phyloP scores from a whole-genome alignment of 176 grass and related monocot genomes.

The Raddia guianensis region DNA sequence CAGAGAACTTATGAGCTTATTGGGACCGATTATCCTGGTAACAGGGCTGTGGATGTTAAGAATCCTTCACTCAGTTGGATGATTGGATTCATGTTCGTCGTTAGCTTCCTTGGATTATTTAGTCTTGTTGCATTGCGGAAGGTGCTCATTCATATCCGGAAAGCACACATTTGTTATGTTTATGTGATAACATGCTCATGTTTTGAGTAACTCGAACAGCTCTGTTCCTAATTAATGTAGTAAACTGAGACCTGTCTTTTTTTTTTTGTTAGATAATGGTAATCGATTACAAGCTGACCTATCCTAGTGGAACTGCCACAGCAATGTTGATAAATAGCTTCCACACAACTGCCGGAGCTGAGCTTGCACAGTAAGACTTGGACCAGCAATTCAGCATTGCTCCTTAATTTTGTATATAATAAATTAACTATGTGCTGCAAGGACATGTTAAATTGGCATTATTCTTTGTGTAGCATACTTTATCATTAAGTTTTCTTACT shows the following conservation, averaged over 20 bases:
- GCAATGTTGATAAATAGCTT: slow-evolving; percentile 68
- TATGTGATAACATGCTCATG: not conserved
- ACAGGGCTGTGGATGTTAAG: slow-evolving; percentile 86
- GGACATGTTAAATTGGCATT: not conserved
- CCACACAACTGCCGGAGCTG: slow-evolving; percentile 55
- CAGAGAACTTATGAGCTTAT: slow-evolving; percentile 90
- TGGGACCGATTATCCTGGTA: slow-evolving; percentile 84
- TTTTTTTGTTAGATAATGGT: slow-evolving; percentile 54
- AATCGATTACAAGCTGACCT: slow-evolving; percentile 68
- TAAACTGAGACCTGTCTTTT: not conserved
- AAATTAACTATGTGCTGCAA: not conserved
- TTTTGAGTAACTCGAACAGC: not conserved
- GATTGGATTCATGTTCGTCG: slow-evolving; percentile 89
- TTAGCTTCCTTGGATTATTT: slow-evolving; percentile 91
- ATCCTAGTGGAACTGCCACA: slow-evolving; percentile 63
- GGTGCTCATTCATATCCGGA: slow-evolving; percentile 41
- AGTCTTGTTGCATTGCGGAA: slow-evolving; percentile 87
- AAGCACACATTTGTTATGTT: not conserved
- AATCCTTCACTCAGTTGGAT: slow-evolving; percentile 90
- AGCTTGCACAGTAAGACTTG: slow-evolving; percentile 56
- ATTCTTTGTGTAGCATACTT: not conserved
- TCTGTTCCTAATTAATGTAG: slow-evolving; percentile 2
- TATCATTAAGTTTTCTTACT: not conserved
- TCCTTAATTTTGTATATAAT: not conserved
- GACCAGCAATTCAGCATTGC: not conserved